A percentile compares a stretch with the other conserved stretches of the same genome.
These are phyloP conservation scores for Radiomyces spectabilis DNA, from an alignment of 192 early-diverging fungal species.

Conservation along the genomic window DNA sequence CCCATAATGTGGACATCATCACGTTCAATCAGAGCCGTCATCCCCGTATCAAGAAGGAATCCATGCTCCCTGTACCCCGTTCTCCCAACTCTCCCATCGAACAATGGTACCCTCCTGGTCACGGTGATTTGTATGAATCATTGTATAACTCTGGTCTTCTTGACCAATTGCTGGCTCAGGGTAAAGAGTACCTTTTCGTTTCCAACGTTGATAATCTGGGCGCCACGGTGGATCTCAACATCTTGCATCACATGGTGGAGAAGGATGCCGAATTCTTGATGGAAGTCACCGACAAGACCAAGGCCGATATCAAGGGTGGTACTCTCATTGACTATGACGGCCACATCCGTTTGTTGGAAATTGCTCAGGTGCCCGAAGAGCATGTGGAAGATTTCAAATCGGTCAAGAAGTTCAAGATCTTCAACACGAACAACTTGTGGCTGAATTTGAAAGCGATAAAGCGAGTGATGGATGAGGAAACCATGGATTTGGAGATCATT, in stretches of 20 bases:
- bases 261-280: slow-evolving; percentile 91
- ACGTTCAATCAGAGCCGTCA: slow-evolving; percentile 98
- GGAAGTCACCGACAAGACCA: slow-evolving; percentile 99
- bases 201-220: slow-evolving; percentile 99
- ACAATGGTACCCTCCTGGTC: slow-evolving; percentile 94
- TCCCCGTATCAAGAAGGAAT: slow-evolving; percentile 91
- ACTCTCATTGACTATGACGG: slow-evolving; percentile 98
- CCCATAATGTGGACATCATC: slow-evolving; percentile 85
- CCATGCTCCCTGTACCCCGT: slow-evolving; percentile 76
- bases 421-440: slow-evolving; percentile 96
- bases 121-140: slow-evolving; percentile 97
- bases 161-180: slow-evolving; percentile 85
- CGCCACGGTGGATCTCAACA: slow-evolving; percentile 90
- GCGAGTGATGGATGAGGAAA: slow-evolving; percentile 72
- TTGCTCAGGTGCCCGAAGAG: slow-evolving; percentile 95
- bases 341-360: slow-evolving; percentile 86
- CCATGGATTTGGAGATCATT: slow-evolving; percentile 89
- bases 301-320: slow-evolving; percentile 99
- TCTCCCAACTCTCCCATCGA: slow-evolving; percentile 54
- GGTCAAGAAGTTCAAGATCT: slow-evolving; percentile 99
- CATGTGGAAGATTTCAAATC: slow-evolving; percentile 98
- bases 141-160: slow-evolving; percentile 87
- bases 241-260: slow-evolving; percentile 85
- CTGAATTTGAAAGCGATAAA: slow-evolving; percentile 79
- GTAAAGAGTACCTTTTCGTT: slow-evolving; percentile 98